phyloP scores from a whole-genome alignment of 2,329 filamentous ascomycete genomes.

The Phyllosticta citriasiana region DNA sequence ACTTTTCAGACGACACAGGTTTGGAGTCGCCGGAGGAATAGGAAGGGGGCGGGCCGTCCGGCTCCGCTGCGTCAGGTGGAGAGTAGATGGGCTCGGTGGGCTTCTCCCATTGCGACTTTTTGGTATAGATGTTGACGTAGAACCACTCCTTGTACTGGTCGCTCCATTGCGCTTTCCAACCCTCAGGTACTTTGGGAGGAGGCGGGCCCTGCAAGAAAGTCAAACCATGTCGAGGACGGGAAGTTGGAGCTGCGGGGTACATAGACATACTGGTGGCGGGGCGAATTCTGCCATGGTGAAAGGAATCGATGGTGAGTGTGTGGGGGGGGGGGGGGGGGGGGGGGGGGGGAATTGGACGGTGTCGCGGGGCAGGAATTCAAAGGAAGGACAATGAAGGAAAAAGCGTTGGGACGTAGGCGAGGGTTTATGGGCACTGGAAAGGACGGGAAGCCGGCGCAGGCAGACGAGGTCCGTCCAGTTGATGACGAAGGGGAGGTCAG shows the following conservation, averaged over 20 bases:
- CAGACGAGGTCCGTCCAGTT: neutral
- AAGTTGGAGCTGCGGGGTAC: neutral
- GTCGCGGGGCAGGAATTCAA: neutral
- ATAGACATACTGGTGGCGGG: conserved; percentile 23
- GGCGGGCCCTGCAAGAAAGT: conserved; percentile 36
- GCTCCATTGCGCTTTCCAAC: conserved; percentile 81
- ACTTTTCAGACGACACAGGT: conserved; percentile 38
- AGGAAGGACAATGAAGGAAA: neutral
- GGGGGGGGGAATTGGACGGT: neutral
- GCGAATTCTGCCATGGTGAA: conserved; percentile 25
- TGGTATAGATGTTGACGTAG: conserved; percentile 82
- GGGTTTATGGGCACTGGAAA: neutral
- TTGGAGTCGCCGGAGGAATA: conserved; percentile 46
- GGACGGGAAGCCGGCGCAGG: neutral
- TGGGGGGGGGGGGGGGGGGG: too few species aligned
- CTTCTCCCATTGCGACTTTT: conserved; percentile 82
- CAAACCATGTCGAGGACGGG: conserved; percentile 10
- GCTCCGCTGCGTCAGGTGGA: conserved; percentile 32
- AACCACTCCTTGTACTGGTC: conserved; percentile 86
- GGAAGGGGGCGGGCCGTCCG: conserved; percentile 56
- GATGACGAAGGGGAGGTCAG: neutral
- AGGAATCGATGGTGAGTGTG: neutral
- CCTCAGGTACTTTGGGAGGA: conserved; percentile 57
- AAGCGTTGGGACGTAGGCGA: neutral
- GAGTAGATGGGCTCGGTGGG: conserved; percentile 60